phyloP scores from a whole-genome alignment of 495 filamentous ascomycete species.

The Tuber microsphaerosporum region DNA sequence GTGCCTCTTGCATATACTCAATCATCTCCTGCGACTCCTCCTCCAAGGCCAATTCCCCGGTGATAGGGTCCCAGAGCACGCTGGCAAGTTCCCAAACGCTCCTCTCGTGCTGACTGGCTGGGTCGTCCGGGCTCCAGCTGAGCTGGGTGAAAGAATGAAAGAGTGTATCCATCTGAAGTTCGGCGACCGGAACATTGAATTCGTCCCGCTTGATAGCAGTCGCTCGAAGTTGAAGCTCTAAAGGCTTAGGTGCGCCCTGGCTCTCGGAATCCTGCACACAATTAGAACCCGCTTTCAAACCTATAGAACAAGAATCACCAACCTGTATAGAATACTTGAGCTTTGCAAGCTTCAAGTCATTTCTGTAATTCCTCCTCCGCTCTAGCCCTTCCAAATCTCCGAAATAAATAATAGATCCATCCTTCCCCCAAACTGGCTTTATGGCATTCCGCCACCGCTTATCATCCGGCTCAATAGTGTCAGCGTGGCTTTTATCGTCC shows the following conservation, averaged over 20 bases:
- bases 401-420: slow-evolving; percentile 62
- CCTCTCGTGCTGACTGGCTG: slow-evolving; percentile 49
- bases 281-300: slow-evolving; percentile 27
- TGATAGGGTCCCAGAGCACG: slow-evolving; percentile 72
- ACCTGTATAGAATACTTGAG: slow-evolving; percentile 34
- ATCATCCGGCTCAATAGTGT: slow-evolving; percentile 40
- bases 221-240: slow-evolving; percentile 45
- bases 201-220: slow-evolving; percentile 43
- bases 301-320: slow-evolving; percentile 2
- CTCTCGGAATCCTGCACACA: slow-evolving; percentile 20
- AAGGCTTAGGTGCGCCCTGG: slow-evolving; percentile 41
- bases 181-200: slow-evolving; percentile 49
- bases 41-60: slow-evolving; percentile 48
- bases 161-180: slow-evolving; percentile 24
- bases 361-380: slow-evolving; percentile 23
- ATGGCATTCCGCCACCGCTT: slow-evolving; percentile 42
- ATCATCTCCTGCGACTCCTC: slow-evolving; percentile 40
- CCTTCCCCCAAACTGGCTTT: slow-evolving; percentile 68
- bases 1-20: slow-evolving; percentile 37
- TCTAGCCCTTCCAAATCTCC: slow-evolving; percentile 36
- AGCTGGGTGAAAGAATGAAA: slow-evolving; percentile 36
- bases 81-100: slow-evolving; percentile 70
- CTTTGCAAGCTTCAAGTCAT: slow-evolving; percentile 30
- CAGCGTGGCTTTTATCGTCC: slow-evolving; percentile 12
- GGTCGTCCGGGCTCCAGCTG: slow-evolving; percentile 33